phyloP scores from a whole-genome alignment of 331 rosid species.

The Cydonia oblonga region DNA sequence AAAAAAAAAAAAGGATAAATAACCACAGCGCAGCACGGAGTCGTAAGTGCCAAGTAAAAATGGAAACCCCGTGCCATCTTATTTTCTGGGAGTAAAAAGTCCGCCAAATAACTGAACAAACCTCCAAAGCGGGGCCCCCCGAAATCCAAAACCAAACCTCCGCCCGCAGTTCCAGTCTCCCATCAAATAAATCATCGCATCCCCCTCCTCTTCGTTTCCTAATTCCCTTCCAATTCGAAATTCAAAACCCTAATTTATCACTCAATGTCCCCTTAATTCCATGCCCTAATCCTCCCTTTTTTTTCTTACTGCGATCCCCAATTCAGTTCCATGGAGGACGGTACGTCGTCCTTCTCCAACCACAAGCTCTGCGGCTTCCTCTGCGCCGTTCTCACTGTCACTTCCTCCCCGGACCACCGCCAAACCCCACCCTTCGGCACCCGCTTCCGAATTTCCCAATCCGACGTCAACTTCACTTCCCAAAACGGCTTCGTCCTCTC shows the following conservation, averaged over 20 bases:
- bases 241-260: background rate
- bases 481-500: conserved; percentile 32
- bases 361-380: conserved; percentile 82
- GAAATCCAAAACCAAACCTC: background rate
- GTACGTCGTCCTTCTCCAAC: conserved; percentile 18
- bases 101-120: background rate
- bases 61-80: too few relatives aligned
- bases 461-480: conserved; percentile 33
- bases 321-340: conserved; percentile 22
- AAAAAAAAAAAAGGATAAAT: too few relatives aligned
- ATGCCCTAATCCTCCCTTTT: background rate
- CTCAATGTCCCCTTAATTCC: background rate
- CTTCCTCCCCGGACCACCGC: conserved; percentile 7
- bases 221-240: background rate
- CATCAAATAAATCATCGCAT: background rate
- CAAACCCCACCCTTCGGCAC: conserved; percentile 17
- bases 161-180: too few relatives aligned
- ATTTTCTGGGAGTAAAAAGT: too few relatives aligned
- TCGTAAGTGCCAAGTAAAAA: too few relatives aligned
- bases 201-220: background rate
- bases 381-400: conserved; percentile 40
- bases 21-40: too few relatives aligned
- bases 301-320: background rate
- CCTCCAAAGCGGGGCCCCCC: background rate
- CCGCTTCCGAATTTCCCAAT: conserved; percentile 25